Base-by-base conservation (phyloP, 148 eudicot genomes). In the Euryodendron excelsum region DNA sequence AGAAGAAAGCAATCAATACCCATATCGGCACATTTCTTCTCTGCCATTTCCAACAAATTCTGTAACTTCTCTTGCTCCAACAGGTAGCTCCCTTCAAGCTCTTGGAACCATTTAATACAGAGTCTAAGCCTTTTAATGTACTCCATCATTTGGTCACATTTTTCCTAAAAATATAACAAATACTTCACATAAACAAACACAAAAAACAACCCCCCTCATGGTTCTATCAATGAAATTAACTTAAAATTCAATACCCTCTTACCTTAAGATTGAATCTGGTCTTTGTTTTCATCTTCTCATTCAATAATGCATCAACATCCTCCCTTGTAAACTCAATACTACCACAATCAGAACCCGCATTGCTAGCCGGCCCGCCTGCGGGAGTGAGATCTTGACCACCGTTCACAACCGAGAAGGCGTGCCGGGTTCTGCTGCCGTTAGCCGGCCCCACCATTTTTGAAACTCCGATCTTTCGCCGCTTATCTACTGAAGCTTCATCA, bases 131-230 rank as follows among this genome's bases (percentile, higher is more conserved):
- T 91, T 74, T 66, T 88, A 56, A 95, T 95, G 71, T 86, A 91
- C 39, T 95, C 99, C 84, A 83, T 65, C 99, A 95, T 95, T 71
- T 89, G 93, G 47, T 93, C 99, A 85, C 94, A 90, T 84, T 95
- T 91, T 75, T 95, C 99, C 99, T 95, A 74, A 27, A 84, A 63
- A 72, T 60, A 28, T 36, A 20, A 14, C 21, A 53, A 36, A 17
- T 23, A 11, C 70, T 70, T 60, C 50, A 69, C 80, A 71, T 53
- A 37, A 74, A 63, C 8, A 65, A 56, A 41, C 53, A 64, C 17
- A 15, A 15, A 67, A 34, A 56, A 64, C 36, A 77, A n/a, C n/a
- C n/a, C n/a, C 28, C 44, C n/a, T 23, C 9, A 67, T 53, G 4
- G 3, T 44, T 28, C 33, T 27, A 12, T n/a, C 28, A 33, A 5